A percentile compares a stretch with the other conserved stretches of the same genome.
Conservation (phyloP, 345 rosid species). For the Camelina neglecta region DNA sequence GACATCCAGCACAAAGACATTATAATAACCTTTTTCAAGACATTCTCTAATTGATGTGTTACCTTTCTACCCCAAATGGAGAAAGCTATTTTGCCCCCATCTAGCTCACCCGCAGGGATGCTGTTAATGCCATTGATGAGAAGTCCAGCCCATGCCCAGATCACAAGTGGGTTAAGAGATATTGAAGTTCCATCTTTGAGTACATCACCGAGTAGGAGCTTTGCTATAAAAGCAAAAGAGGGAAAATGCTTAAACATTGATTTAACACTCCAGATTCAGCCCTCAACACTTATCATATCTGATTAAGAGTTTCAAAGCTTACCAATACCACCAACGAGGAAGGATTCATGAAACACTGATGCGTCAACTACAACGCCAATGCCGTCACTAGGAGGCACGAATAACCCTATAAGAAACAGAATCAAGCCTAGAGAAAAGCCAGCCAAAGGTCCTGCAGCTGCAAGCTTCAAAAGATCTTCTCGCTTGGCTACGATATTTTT, state of each 20-base stretch:
- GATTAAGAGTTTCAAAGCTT: conserved; percentile 38
- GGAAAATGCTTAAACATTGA: not conserved
- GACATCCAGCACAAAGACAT: not conserved
- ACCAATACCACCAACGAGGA: conserved; percentile 91
- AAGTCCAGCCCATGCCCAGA: conserved; percentile 98
- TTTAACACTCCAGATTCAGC: not conserved
- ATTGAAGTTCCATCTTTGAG: conserved; percentile 88
- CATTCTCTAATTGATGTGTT: conserved; percentile 5
- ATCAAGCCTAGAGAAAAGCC: conserved; percentile 82
- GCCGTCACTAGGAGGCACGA: conserved; percentile 88
- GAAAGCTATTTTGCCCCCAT: conserved; percentile 84
- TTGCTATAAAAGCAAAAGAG: conserved; percentile 55
- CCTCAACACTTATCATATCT: conserved; percentile 11
- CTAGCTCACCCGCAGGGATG: conserved; percentile 96
- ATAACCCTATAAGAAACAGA: conserved; percentile 78
- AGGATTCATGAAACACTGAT: conserved; percentile 92
- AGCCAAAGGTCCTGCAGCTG: conserved; percentile 94
- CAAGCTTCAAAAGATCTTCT: conserved; percentile 88
- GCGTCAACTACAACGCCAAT: conserved; percentile 85
- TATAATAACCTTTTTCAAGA: not conserved
- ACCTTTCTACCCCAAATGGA: conserved; percentile 99
- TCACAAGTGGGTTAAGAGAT: conserved; percentile 81
- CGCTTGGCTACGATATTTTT: conserved; percentile 78
- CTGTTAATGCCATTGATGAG: conserved; percentile 93
- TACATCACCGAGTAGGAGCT: conserved; percentile 79